These are phyloP conservation scores for Claviceps pazoutovae DNA, from an alignment of 2,329 filamentous ascomycete species.

Conservation along the genomic window DNA sequence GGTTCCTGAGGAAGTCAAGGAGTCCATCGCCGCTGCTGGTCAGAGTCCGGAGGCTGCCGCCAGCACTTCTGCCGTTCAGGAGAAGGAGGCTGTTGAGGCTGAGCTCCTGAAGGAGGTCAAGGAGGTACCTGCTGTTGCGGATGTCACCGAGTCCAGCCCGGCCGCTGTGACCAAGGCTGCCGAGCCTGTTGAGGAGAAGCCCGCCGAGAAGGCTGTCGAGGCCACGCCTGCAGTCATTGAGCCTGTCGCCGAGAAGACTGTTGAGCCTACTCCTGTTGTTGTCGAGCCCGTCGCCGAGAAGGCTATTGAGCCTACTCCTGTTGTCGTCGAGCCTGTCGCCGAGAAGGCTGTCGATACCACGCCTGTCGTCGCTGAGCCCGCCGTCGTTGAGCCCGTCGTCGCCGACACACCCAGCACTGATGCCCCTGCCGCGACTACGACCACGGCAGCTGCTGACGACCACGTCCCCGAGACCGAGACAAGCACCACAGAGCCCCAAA, in stretches of 20 bases:
- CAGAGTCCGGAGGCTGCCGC: slow-evolving; percentile 56
- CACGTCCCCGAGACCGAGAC: slow-evolving; percentile 12
- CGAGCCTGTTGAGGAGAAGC: slow-evolving; percentile 8
- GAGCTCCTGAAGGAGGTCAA: slow-evolving; percentile 57
- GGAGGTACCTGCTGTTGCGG: slow-evolving; percentile 18
- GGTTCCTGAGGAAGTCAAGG: slow-evolving; percentile 42
- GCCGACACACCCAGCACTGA: not conserved
- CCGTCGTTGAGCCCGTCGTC: not conserved
- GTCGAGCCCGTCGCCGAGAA: not conserved
- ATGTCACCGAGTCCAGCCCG: slow-evolving; percentile 4
- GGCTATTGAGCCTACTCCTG: not conserved
- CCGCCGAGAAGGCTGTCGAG: slow-evolving; percentile 6
- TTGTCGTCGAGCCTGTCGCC: not conserved
- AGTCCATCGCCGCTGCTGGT: slow-evolving; percentile 43
- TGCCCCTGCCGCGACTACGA: not conserved
- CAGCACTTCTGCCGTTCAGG: slow-evolving; percentile 52
- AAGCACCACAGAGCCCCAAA: slow-evolving; percentile 8
- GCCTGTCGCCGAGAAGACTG: not conserved
- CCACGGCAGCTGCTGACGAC: slow-evolving; percentile 8
- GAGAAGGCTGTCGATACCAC: not conserved
- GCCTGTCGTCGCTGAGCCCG: not conserved
- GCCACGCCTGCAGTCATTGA: slow-evolving; percentile 1
- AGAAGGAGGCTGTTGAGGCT: slow-evolving; percentile 61
- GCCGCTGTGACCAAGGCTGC: slow-evolving; percentile 10
- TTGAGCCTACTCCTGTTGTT: not conserved